Conservation (phyloP, 2,329 filamentous ascomycete species). For the Fusarium sp. region DNA sequence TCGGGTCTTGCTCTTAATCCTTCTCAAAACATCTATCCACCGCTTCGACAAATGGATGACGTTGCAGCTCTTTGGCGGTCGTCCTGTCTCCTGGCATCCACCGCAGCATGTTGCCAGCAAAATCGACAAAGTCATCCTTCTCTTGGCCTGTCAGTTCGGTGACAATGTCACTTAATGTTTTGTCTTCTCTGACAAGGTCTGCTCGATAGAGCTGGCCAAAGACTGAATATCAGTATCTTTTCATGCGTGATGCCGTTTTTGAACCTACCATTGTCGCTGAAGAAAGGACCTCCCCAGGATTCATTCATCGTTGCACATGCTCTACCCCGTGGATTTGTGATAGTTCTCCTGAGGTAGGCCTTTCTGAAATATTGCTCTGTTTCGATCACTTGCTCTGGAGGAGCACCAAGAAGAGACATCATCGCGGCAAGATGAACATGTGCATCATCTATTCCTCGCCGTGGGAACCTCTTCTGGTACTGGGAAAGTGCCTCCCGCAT, state of each 20-base stretch:
- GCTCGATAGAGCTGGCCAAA: conserved; percentile 16
- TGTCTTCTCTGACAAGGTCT: conserved; percentile 12
- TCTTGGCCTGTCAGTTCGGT: conserved; percentile 34
- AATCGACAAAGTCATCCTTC: conserved; percentile 38
- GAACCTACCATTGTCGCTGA: conserved; percentile 22
- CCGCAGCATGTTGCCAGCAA: conserved; percentile 40
- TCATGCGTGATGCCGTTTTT: not conserved
- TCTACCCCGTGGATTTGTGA: conserved; percentile 1
- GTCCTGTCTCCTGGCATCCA: conserved; percentile 43
- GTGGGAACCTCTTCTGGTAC: conserved; percentile 25
- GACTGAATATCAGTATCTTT: not conserved
- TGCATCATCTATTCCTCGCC: conserved; percentile 29
- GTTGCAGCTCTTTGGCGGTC: conserved; percentile 38
- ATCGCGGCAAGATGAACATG: conserved; percentile 40
- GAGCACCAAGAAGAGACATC: conserved; percentile 29
- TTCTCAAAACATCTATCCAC: not conserved
- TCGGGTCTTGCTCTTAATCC: no score
- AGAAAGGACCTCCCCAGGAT: conserved; percentile 36
- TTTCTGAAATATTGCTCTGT: conserved; percentile 32
- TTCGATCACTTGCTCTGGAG: conserved; percentile 21
- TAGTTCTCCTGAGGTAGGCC: not conserved
- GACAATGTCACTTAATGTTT: conserved; percentile 23
- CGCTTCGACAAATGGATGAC: conserved; percentile 36
- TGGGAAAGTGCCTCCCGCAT: conserved; percentile 38
- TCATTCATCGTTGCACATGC: conserved; percentile 36